Evolutionary conservation across 2,329 filamentous ascomycete species (phyloP), one percentile per base, ranked within the genome.

Genomic region (Aspergillus carbonarius): DNA sequence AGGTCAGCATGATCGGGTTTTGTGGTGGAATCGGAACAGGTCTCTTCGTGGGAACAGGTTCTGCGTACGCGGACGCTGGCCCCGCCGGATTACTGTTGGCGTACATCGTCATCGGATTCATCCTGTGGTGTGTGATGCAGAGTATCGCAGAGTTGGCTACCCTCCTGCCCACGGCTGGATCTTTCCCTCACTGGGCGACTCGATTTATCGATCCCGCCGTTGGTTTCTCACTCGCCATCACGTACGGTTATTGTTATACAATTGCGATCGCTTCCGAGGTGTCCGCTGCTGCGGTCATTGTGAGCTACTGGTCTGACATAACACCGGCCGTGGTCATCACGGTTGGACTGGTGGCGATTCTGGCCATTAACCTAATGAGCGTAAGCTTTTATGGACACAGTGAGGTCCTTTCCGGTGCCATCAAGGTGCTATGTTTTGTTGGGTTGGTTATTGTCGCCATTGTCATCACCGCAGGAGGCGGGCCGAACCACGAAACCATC

Each of bases 71-170:
- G 49, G 80, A 81, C 30, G 91, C 91, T 60, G 91, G 91, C 1
- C 91, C 91, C 1, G 91, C 88, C 1, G 88, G 89, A 0, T 72
- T 95, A 40, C 74, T 95, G 20, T 81, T 95, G 49, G 88, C 88
- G 2, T 72, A 69, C 58, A 65, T 68, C n/a, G 60, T 71, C 18
- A 67, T 96, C 59, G 92, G 92, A 27, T 76, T 86, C 67, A 95
- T 96, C 88, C 76, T 96, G 62, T 96, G 91, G 78, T 93, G 89
- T 73, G 96, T 92, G 2, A 90, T 96, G 54, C 92, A 96, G 71
- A 92, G 92, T 3, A 83, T 97, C 18, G 93, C 92, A 58, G 93
- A 97, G 76, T 83, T 97, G 72, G 91, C 92, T 18, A 92, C 96
- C 20, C 79, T 92, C n/a, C 95, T 93, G 64, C 93, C 93, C 2